Evolutionary conservation across 1,139 yeast genomes (phyloP), one percentile per base, ranked within the genome.

Genomic region (Sugiyamaella grinbergsii): DNA sequence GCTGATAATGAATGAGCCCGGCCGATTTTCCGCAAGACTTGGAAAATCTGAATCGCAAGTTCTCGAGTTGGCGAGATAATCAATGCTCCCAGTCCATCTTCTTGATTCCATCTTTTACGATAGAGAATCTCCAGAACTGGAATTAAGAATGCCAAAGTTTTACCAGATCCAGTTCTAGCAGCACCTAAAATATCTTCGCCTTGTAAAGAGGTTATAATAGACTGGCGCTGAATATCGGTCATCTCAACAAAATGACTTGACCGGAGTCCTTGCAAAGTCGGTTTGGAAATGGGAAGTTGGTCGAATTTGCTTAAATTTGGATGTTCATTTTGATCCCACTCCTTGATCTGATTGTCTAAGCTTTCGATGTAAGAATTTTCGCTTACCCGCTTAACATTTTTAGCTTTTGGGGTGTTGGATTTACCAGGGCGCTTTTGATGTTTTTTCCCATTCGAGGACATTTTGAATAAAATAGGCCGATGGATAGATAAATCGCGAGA

Each of bases 111-210:
- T 55, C 79, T 79, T 56, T 83, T 82, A 59, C 86, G 78, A 57
- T 81, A 78, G 53, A 91, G 73, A 45, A 78, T 75, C 64, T 90
- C 96, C 18, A 90, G 70, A 4, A 87, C 79, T 1, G 99, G 99
- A 39, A 93, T 78, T 59, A 93, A 73, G 63, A 93, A 93, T 3
- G 98, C 95, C 54, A 93, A 71, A 0, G 99, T 93, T 67, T 93
- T 93, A 44, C 99, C 99, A 1, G 96, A 89, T 2, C 99, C 98
- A 0, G 99, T 93, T 62, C 83, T 82, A 16, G 98, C 98, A 19
- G 97, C 95, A 23, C 91, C 98, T 60, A 93, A 75, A 7, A 93
- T 70, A 70, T 94, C 99, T 43, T 81, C 77, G 0, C 95, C 94
- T 61, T 86, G 82, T 55, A 93, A 73, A 0, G 95, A 83, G 15